Base-by-base conservation (phyloP, 2,329 filamentous ascomycete species). In the Plenodomus tracheiphilus region DNA sequence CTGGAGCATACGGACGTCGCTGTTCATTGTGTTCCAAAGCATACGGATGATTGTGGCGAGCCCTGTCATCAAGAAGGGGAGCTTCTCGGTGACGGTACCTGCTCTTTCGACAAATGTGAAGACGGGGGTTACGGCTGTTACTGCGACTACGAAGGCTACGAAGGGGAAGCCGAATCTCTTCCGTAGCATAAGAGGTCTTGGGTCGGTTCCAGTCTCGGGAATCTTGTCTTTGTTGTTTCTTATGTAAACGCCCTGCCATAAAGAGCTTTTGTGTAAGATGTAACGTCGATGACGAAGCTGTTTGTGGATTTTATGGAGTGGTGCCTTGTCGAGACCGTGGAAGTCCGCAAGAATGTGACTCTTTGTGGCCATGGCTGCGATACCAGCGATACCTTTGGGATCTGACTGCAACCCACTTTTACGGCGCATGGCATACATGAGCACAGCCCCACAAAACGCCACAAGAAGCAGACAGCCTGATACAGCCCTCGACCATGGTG, bases 341-440 rank as follows among this genome's bases (percentile, higher is more conserved):
- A 91, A 90, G 64, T 91, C 87, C 71, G 84, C 85, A 54, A 90
- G 74, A 65, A 90, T 88, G 57, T 90, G 87, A 54, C 81, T 85
- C 52, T 83, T 82, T 2, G 88, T 87, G 9, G 87, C 87, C 86
- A 91, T 89, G 47, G 86, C 84, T 5, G 87, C 87, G 32, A 90
- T 78, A 1, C 87, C 87, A 1, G 87, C 86, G 43, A 91, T 88
- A 5, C 87, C 87, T 57, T 84, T 85, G 6, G 88, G 86, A 63
- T 90, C 85, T 5, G 82, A 82, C 2, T 84, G 70, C 15, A 91
- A 75, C 0, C 87, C 87, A 3, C 85, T 87, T 34, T 81, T 83
- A 18, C 87, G 77, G 15, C 77, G 80, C 37, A 89, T 79, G 51
- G 85, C 78, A 56, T 79, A 83, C 37, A 88, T 77, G 3, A 90